phyloP scores from a whole-genome alignment of 148 eudicot genomes.

The Polygonum aviculare region DNA sequence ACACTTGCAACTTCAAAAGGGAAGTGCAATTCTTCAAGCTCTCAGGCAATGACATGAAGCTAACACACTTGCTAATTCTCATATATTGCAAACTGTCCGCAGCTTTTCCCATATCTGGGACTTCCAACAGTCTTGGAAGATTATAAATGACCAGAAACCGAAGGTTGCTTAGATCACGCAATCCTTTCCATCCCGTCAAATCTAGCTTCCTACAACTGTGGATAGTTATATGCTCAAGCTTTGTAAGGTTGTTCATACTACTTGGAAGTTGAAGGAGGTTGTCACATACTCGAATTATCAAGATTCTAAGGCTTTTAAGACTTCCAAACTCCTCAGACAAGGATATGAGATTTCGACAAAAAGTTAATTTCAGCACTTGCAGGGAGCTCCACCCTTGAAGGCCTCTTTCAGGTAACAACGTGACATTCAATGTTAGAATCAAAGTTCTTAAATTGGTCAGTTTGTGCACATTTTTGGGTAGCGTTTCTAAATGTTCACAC shows the following conservation, averaged over 20 bases:
- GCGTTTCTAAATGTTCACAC: background rate
- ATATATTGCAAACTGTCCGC: background rate
- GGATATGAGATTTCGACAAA: background rate
- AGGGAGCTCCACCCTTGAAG: background rate
- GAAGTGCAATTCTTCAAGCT: too few relatives aligned
- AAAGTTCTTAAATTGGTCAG: slow-evolving; percentile 14
- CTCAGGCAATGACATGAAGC: background rate
- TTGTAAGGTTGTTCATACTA: background rate
- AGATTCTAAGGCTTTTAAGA: background rate
- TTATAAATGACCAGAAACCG: background rate
- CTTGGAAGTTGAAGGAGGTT: background rate
- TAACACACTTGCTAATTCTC: background rate
- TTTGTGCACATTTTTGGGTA: slow-evolving; percentile 16
- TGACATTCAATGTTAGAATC: background rate
- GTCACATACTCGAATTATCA: background rate
- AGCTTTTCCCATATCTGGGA: background rate
- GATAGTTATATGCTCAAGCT: background rate
- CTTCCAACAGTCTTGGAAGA: background rate
- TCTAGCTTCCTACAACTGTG: background rate
- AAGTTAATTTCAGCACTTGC: background rate
- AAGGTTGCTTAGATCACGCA: background rate
- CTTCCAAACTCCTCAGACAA: background rate
- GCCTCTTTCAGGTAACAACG: background rate
- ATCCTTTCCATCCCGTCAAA: background rate
- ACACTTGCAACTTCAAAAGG: too few relatives aligned